Evolutionary conservation across 164 flowering plant species (phyloP).

Genomic region (Sedum album): DNA sequence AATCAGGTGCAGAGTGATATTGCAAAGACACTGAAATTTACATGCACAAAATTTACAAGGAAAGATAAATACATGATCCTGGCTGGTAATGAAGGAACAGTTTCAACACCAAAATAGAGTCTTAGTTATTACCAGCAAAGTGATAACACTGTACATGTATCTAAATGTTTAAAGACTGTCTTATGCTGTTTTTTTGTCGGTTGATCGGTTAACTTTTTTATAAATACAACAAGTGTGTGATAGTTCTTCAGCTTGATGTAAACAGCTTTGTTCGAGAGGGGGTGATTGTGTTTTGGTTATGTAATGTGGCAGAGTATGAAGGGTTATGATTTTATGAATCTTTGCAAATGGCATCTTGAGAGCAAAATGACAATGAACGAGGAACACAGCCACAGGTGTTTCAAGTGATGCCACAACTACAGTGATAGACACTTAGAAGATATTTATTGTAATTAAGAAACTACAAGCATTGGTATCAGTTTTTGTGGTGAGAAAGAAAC

Average conservation of each 20-base stretch:
- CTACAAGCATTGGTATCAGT: not conserved
- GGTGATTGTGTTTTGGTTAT: not conserved
- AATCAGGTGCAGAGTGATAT: constrained; percentile 42
- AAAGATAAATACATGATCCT: constrained; percentile 54
- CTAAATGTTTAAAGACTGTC: not conserved
- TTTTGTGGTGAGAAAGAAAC: too few species aligned
- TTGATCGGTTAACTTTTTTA: not conserved
- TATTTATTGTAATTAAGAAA: not conserved
- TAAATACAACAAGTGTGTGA: not conserved
- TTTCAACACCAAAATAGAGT: not conserved
- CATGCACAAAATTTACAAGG: constrained; percentile 58
- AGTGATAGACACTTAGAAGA: not conserved
- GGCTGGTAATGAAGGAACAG: constrained; percentile 48
- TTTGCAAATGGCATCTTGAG: not conserved
- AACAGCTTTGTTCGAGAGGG: too few species aligned
- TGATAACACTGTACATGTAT: not conserved
- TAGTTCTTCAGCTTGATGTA: not conserved
- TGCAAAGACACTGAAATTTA: constrained; percentile 38
- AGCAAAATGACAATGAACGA: too few species aligned
- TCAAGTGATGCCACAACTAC: not conserved
- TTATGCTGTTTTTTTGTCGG: not conserved
- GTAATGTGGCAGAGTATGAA: not conserved
- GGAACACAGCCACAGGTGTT: too few species aligned
- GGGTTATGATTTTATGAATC: not conserved
- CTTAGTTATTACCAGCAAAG: not conserved